Evolutionary conservation across 2,329 filamentous ascomycete species (phyloP).

Genomic region (Trichophyton mentagrophytes): DNA sequence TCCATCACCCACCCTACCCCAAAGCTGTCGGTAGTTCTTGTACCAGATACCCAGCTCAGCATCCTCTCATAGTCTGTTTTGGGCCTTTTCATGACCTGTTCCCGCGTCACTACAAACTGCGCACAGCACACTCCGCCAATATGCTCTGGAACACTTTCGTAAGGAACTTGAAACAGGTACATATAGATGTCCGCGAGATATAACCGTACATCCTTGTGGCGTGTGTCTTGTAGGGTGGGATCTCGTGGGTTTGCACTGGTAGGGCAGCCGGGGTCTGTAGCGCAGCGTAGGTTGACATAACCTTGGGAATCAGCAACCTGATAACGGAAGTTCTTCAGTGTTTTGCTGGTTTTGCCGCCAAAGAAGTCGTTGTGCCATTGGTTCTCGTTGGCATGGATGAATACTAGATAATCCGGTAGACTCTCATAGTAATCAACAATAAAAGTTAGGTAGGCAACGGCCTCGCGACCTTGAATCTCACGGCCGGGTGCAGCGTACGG

Average conservation of each 20-base stretch:
- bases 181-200: constrained; percentile 28
- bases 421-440: constrained; percentile 35
- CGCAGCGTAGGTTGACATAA: constrained; percentile 50
- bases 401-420: constrained; percentile 42
- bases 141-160: constrained; percentile 35
- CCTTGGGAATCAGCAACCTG: constrained; percentile 41
- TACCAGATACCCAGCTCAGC: constrained; percentile 47
- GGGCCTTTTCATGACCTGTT: constrained; percentile 39
- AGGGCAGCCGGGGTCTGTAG: constrained; percentile 44
- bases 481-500: neutral
- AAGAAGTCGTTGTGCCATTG: constrained; percentile 42
- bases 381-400: constrained; percentile 45
- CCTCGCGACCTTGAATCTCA: constrained; percentile 24
- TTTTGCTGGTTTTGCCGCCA: constrained; percentile 26
- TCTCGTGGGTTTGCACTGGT: constrained; percentile 23
- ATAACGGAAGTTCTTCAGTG: constrained; percentile 44
- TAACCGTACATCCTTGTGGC: constrained; percentile 1
- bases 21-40: constrained; percentile 39
- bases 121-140: constrained; percentile 51
- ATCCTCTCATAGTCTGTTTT: constrained; percentile 44
- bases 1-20: constrained; percentile 50
- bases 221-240: constrained; percentile 5
- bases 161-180: constrained; percentile 37
- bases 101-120: constrained; percentile 49
- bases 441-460: constrained; percentile 37